These are phyloP conservation scores for Bolboschoenoplectus hybrid DNA, from an alignment of 202 grass and related monocot species.

Conservation along the genomic window DNA sequence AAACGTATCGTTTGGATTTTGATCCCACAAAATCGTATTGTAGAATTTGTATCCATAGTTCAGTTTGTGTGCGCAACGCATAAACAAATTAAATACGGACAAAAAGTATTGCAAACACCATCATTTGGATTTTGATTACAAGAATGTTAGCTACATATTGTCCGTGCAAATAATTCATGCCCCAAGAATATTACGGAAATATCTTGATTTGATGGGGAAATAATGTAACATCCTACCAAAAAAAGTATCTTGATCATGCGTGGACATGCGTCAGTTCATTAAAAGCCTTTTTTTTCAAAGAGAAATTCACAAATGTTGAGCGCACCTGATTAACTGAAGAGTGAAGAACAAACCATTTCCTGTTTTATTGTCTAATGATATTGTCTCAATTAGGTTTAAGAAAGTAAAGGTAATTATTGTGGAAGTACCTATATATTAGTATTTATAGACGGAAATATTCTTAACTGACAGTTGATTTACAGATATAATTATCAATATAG, in stretches of 20 bases:
- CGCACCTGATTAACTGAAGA: neutral
- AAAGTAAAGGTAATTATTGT: neutral
- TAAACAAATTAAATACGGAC: neutral
- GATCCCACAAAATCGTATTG: too few relatives aligned
- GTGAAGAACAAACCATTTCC: neutral
- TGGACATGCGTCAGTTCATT: neutral
- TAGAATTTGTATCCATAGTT: too few relatives aligned
- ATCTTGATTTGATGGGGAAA: slow-evolving; percentile 19
- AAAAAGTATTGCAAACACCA: slow-evolving; percentile 19
- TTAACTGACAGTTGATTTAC: too few relatives aligned
- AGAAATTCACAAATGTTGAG: neutral
- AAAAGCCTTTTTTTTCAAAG: neutral
- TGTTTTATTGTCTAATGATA: neutral
- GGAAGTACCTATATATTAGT: neutral
- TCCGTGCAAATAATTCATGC: slow-evolving; percentile 18
- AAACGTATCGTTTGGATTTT: too few relatives aligned
- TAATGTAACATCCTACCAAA: slow-evolving; percentile 25
- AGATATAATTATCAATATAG: too few relatives aligned
- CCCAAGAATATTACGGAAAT: neutral
- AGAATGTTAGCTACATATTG: neutral
- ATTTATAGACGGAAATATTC: too few relatives aligned
- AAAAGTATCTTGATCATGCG: neutral
- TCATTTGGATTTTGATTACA: slow-evolving; percentile 20
- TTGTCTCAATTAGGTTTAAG: neutral
- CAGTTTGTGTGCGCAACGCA: neutral